These are phyloP conservation scores for Xylaria cubensis DNA, from an alignment of 495 filamentous ascomycete species.

Conservation along the genomic window DNA sequence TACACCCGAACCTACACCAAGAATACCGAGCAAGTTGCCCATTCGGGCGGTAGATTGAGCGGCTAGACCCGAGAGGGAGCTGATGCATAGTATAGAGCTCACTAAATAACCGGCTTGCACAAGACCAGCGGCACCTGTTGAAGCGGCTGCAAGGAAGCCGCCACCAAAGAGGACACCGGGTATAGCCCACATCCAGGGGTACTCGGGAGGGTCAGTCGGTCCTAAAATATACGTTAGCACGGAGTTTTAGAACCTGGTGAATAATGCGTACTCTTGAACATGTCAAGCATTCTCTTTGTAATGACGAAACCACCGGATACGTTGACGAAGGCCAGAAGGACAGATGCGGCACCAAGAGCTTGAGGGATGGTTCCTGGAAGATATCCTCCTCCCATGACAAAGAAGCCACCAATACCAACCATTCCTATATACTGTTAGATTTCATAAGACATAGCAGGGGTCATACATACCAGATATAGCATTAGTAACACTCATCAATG, in stretches of 20 bases:
- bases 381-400: slow-evolving; percentile 79
- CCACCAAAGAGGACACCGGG: slow-evolving; percentile 76
- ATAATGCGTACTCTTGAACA: slow-evolving; percentile 71
- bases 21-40: slow-evolving; percentile 80
- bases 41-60: slow-evolving; percentile 78
- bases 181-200: slow-evolving; percentile 81
- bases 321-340: slow-evolving; percentile 82
- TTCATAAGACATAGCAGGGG: background rate
- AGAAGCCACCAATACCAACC: slow-evolving; percentile 83
- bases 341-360: slow-evolving; percentile 73
- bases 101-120: slow-evolving; percentile 83
- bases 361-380: slow-evolving; percentile 78
- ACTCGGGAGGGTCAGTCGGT: slow-evolving; percentile 80
- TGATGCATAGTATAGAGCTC: slow-evolving; percentile 78
- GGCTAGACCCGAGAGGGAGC: slow-evolving; percentile 72
- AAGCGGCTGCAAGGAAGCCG: slow-evolving; percentile 75
- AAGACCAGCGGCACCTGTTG: slow-evolving; percentile 77
- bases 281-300: slow-evolving; percentile 89
- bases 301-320: slow-evolving; percentile 83
- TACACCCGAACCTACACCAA: slow-evolving; percentile 79
- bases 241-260: background rate
- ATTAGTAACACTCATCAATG: slow-evolving; percentile 86
- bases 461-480: slow-evolving; percentile 69
- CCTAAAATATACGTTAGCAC: slow-evolving; percentile 46
- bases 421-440: slow-evolving; percentile 54